A percentile compares a stretch with the other conserved stretches of the same genome.
Conservation (phyloP, 768 basidiomycete genomes). For the Pilatotrama ljubarskyi region DNA sequence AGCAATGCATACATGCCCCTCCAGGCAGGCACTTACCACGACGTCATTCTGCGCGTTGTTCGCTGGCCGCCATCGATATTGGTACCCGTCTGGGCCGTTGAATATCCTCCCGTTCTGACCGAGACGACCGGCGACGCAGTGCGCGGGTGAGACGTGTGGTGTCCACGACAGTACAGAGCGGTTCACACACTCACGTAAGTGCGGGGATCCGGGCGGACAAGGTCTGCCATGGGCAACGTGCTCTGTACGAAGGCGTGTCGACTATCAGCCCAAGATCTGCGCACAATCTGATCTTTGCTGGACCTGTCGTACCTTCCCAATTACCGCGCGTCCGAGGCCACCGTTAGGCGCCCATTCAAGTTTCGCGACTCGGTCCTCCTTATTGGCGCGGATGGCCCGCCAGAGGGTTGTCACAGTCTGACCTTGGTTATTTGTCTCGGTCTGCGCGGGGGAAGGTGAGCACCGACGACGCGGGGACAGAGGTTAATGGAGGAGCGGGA, state of each 20-base stretch:
- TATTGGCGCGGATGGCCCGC: conserved; percentile 80
- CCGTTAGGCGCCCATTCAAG: conserved; percentile 86
- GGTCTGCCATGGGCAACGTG: conserved; percentile 78
- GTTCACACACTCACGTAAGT: conserved; percentile 50
- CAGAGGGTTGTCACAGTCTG: conserved; percentile 76
- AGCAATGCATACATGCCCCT: not conserved
- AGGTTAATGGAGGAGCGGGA: conserved; percentile 20
- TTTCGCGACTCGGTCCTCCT: conserved; percentile 86
- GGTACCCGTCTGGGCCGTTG: conserved; percentile 79
- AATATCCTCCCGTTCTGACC: conserved; percentile 51
- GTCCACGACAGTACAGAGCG: conserved; percentile 11
- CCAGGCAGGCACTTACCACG: conserved; percentile 44
- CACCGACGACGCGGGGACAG: conserved; percentile 22
- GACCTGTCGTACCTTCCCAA: conserved; percentile 65
- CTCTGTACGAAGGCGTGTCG: conserved; percentile 46
- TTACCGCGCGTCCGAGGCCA: conserved; percentile 79
- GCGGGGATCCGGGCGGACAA: conserved; percentile 68
- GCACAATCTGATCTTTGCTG: conserved; percentile 21
- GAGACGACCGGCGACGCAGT: conserved; percentile 10
- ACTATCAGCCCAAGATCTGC: conserved; percentile 29
- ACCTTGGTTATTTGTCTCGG: conserved; percentile 59
- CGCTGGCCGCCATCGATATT: conserved; percentile 80
- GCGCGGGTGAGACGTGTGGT: conserved; percentile 14
- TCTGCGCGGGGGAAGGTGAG: conserved; percentile 47
- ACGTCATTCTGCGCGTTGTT: conserved; percentile 52